Evolutionary conservation across 139 green algal genomes (phyloP).

Genomic region (Chlorokybus atmophyticus): DNA sequence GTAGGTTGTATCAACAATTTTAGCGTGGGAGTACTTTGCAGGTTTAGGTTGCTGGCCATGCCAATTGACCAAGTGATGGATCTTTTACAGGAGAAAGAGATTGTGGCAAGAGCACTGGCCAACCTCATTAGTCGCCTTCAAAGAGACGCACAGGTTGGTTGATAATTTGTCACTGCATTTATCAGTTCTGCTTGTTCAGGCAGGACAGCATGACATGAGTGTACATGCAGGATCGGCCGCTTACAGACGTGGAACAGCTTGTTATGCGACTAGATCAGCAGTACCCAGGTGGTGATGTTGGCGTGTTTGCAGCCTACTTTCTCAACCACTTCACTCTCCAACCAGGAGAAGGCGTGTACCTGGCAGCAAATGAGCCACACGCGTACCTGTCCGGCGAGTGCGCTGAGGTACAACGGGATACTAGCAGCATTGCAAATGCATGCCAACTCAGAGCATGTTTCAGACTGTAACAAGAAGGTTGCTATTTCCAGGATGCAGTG

Average conservation of each 20-base stretch:
- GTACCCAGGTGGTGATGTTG: slow-evolving; percentile 84
- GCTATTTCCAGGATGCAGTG: background rate
- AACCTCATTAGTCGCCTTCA: background rate
- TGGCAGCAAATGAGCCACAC: slow-evolving; percentile 90
- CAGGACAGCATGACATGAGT: no score
- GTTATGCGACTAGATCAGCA: slow-evolving; percentile 70
- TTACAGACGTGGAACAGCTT: slow-evolving; percentile 49
- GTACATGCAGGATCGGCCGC: slow-evolving; percentile 23
- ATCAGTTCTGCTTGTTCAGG: background rate
- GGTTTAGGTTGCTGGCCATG: slow-evolving; percentile 1
- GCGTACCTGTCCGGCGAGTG: slow-evolving; percentile 68
- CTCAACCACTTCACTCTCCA: slow-evolving; percentile 60
- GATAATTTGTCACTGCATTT: background rate
- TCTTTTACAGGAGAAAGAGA: background rate
- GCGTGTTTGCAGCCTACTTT: slow-evolving; percentile 79
- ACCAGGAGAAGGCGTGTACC: slow-evolving; percentile 61
- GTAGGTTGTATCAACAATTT: background rate
- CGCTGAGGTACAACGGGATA: background rate
- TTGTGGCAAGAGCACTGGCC: background rate
- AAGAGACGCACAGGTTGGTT: background rate
- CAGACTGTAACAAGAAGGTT: background rate
- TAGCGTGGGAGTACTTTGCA: background rate
- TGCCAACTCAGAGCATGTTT: background rate
- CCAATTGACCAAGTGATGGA: slow-evolving; percentile 3
- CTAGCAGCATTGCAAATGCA: background rate